Base-by-base conservation (phyloP, 257 asterid genomes). In the Jasminum sambac region DNA sequence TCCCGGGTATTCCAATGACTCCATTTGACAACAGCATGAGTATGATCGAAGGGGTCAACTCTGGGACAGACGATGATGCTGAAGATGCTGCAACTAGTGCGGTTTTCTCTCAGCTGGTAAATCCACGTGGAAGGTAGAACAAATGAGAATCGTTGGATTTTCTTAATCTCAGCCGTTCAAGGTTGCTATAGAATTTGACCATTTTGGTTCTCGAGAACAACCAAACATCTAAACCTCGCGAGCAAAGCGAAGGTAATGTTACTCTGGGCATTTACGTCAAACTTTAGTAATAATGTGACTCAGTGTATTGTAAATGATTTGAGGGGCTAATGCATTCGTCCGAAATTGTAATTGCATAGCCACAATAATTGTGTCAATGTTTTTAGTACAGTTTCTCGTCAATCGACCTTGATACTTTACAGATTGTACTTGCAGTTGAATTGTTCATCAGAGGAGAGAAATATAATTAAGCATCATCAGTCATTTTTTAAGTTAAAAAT, bases 61-160 rank as follows among this genome's bases (percentile, higher is more conserved):
- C 89, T 0, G 91, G 87, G 38, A 84, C 90, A 0, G 95, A 83
- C 36, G 95, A 87, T 43, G 91, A 83, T 65, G 90, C 77, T 6
- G 93, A 86, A 67, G 92, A 88, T 75, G 89, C 76, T 19, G 90
- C 92, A 26, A 83, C 90, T 43, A 84, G 87, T 34, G 92, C 92
- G 2, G 95, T 88, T 79, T 88, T 88, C 79, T 86, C 95, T 14
- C 92, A 88, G 82, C 92, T 88, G 14, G 95, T 88, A 63, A 88
- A 88, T 75, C 95, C 95, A 58, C 90, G 92, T 30, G 95, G 95
- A 43, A 77, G 95, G 80, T 88, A 87, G 83, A 73, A 55, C 34
- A 67, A 19, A 8, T 40, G 19, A 3, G 44, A 34, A 1, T 16
- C 14, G 38, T n/a, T 4, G 42, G 19, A 26, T 46, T 63, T 67